phyloP scores from a whole-genome alignment of 75 land plant species.

The Pinus tabuliformis region DNA sequence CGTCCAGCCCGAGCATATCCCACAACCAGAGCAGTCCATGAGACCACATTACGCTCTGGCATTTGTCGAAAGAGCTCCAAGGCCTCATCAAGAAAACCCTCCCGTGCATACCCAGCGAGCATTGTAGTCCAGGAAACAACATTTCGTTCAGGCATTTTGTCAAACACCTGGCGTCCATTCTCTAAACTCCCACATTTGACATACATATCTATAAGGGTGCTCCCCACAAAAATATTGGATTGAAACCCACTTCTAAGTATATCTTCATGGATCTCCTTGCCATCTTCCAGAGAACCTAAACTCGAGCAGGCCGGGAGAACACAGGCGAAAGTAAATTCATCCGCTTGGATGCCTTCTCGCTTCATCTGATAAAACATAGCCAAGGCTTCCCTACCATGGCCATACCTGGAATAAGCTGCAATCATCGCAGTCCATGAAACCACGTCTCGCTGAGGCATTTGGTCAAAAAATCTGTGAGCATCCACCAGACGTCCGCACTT shows the following conservation, averaged over 20 bases:
- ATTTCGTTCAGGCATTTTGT: constrained; percentile 28
- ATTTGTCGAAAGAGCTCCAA: constrained; percentile 28
- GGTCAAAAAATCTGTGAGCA: constrained; percentile 35
- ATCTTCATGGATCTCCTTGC: constrained; percentile 35
- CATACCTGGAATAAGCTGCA: constrained; percentile 39
- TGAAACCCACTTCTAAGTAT: constrained; percentile 32
- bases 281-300: constrained; percentile 37
- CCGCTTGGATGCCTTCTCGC: constrained; percentile 10
- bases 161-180: constrained; percentile 37
- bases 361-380: constrained; percentile 32
- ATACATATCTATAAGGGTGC: constrained; percentile 62
- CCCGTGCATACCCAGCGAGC: constrained; percentile 51
- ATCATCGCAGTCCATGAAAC: constrained; percentile 54
- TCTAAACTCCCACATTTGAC: constrained; percentile 52
- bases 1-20: constrained; percentile 6
- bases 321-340: constrained; percentile 42
- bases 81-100: constrained; percentile 36
- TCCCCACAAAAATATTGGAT: constrained; percentile 30
- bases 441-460: constrained; percentile 41
- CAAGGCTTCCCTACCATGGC: constrained; percentile 29
- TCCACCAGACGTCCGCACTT: constrained; percentile 29
- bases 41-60: constrained; percentile 11
- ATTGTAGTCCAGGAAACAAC: constrained; percentile 66
- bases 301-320: constrained; percentile 40
- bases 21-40: constrained; percentile 1